Base-by-base conservation (phyloP, 2,329 filamentous ascomycete species). In the Microsporum canis region DNA sequence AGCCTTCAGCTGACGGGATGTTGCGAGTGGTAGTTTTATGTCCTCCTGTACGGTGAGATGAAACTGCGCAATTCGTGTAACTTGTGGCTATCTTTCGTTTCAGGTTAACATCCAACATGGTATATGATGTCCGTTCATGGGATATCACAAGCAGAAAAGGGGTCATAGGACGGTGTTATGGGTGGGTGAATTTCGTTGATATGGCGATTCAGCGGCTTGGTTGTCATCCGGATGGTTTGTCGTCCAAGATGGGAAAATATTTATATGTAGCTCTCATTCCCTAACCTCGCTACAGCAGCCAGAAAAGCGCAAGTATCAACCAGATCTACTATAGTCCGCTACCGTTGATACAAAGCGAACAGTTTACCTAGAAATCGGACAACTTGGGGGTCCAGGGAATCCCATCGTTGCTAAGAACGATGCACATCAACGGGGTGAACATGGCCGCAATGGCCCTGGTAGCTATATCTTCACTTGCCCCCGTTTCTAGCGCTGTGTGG, bases 401-500 rank as follows among this genome's bases (percentile, higher is more conserved):
- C 4, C 27, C 27, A 34, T 27, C 8, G 12, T 31, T 29, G 33
- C 47, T 41, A 29, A 53, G 23, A 29, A 53, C 12, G 5, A 53
- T 53, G 49, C 49, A 33, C 33, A 3, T n/a, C 29, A 12, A 12
- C 12, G 49, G 29, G 29, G 10, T 53, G 31, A 34, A 31, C 49
- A 34, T 31, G 27, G 49, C 49, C 12, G 10, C 29, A 10, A 12
- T 43, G 49, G 31, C 41, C 29, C 5, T 45, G n/a, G n/a, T 59
- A 14, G 27, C 39, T 49, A n/a, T 59, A 29, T 33, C 57, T n/a
- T 27, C 38, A 5, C n/a, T 38, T 17, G 14, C 34, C 12, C 23
- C 31, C 5, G 6, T n/a, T 53, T 5, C 31, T 14, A 17, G 47
- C 36, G 64, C 55, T 5, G 64, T 65, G 3, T 65, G 64, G 64